phyloP scores from a whole-genome alignment of 1,284 basidiomycete genomes.

The Gomphus bonarii region DNA sequence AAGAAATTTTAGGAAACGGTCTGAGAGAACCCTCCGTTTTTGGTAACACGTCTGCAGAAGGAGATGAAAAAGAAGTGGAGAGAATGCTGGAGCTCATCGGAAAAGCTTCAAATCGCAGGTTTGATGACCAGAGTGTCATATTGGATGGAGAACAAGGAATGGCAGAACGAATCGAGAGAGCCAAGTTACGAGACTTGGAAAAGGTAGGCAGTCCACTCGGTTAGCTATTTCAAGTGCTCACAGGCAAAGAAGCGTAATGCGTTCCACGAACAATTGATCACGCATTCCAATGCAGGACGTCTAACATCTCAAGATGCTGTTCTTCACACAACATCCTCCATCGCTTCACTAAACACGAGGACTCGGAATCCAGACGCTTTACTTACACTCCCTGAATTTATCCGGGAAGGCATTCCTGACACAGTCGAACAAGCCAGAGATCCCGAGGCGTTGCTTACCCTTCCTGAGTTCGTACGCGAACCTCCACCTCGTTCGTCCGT shows the following conservation, averaged over 20 bases:
- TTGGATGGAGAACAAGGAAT: conserved; percentile 41
- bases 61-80: conserved; percentile 51
- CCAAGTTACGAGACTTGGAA: conserved; percentile 42
- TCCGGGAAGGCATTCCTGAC: conserved; percentile 41
- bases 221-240: background rate
- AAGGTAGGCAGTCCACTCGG: conserved; percentile 34
- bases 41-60: conserved; percentile 9
- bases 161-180: conserved; percentile 39
- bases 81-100: conserved; percentile 61
- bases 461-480: conserved; percentile 47
- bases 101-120: conserved; percentile 55
- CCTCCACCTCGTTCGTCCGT: conserved; percentile 31
- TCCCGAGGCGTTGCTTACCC: conserved; percentile 39
- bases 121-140: conserved; percentile 58
- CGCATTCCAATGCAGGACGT: conserved; percentile 57
- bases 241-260: conserved; percentile 42
- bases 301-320: conserved; percentile 65
- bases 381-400: conserved; percentile 54
- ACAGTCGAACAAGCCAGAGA: conserved; percentile 27
- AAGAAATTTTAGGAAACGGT: conserved; percentile 19
- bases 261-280: conserved; percentile 59
- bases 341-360: conserved; percentile 16
- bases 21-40: conserved; percentile 8
- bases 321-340: conserved; percentile 17
- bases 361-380: conserved; percentile 48